phyloP scores from a whole-genome alignment of 2,329 filamentous ascomycete genomes.

The Tolypocladium amazonense region DNA sequence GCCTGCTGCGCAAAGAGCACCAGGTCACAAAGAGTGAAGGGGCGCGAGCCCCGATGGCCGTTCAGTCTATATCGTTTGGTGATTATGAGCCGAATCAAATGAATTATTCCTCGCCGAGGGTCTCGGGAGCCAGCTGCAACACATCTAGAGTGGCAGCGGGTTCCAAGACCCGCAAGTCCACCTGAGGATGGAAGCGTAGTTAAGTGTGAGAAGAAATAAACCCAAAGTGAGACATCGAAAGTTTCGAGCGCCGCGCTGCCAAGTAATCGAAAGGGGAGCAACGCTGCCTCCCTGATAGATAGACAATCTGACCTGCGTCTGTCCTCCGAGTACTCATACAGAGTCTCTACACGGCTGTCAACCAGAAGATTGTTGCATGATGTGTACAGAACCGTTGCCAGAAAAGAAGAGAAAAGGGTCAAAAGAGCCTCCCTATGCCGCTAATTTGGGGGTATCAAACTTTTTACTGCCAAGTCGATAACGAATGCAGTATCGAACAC shows the following conservation, averaged over 20 bases:
- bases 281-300: background rate
- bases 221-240: background rate
- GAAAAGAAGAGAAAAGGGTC: conserved; percentile 3
- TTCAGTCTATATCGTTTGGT: conserved; percentile 25
- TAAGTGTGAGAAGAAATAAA: background rate
- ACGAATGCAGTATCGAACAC: conserved; percentile 11
- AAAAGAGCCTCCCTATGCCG: conserved; percentile 11
- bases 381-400: background rate
- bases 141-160: background rate
- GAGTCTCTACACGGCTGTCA: conserved; percentile 1
- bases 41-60: conserved; percentile 23
- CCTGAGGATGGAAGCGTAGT: conserved; percentile 2
- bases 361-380: background rate
- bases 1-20: conserved; percentile 19
- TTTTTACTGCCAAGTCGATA: conserved; percentile 11
- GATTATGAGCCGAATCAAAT: conserved; percentile 11
- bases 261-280: background rate
- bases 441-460: conserved; percentile 26
- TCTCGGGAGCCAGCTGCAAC: conserved; percentile 8
- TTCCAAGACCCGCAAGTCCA: background rate
- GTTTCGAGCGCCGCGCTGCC: background rate
- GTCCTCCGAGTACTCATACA: background rate
- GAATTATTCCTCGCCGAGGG: conserved; percentile 9
- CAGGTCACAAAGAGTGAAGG: conserved; percentile 12
- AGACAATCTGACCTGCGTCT: background rate